Evolutionary conservation across 495 filamentous ascomycete genomes (phyloP).

Genomic region (Annulohypoxylon moriforme): DNA sequence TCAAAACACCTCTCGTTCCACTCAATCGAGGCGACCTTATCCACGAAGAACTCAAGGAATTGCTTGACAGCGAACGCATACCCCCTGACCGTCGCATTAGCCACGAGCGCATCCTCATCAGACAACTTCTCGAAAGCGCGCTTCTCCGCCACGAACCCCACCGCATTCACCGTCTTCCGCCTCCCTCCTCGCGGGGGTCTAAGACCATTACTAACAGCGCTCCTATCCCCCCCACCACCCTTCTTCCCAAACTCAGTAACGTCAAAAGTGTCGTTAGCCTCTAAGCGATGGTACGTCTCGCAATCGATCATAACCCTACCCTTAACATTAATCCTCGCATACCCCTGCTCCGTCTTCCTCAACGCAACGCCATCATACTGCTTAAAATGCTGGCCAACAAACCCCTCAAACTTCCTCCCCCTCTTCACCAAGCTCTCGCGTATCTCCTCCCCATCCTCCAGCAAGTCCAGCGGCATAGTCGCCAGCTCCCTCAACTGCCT

Average conservation of each 20-base stretch:
- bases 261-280: constrained; percentile 42
- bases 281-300: constrained; percentile 48
- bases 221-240: neutral
- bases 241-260: constrained; percentile 17
- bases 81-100: constrained; percentile 49
- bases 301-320: constrained; percentile 55
- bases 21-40: constrained; percentile 45
- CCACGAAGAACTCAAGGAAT: constrained; percentile 52
- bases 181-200: neutral
- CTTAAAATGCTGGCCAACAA: constrained; percentile 47
- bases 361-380: constrained; percentile 49
- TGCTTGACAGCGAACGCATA: constrained; percentile 48
- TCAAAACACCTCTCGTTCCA: constrained; percentile 60
- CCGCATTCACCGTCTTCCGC: neutral
- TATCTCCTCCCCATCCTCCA: constrained; percentile 37
- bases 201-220: neutral
- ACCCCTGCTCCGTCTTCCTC: constrained; percentile 40
- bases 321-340: constrained; percentile 40
- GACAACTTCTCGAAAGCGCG: constrained; percentile 36
- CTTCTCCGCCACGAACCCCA: constrained; percentile 25
- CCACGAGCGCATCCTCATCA: constrained; percentile 48
- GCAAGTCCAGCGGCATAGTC: constrained; percentile 44
- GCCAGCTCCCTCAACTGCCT: constrained; percentile 43
- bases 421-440: constrained; percentile 42
- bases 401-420: constrained; percentile 50